Evolutionary conservation across 192 early-diverging fungal genomes (phyloP).

Genomic region (Rhizophagus sp.): DNA sequence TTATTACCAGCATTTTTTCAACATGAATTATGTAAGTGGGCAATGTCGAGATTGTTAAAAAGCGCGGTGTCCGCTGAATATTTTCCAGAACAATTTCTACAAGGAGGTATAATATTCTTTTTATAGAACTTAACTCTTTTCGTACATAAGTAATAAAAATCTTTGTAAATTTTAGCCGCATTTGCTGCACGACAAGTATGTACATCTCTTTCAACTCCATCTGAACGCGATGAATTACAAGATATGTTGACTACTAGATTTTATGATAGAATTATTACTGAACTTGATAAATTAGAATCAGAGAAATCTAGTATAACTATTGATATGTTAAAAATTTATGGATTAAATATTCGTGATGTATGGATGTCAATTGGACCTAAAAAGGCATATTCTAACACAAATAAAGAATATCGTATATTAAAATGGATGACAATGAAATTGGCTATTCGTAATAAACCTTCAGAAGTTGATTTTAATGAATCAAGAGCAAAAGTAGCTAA

Average conservation of each 20-base stretch:
- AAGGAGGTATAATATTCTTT: constrained; percentile 34
- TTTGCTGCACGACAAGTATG: constrained; percentile 23
- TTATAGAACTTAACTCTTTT: not conserved
- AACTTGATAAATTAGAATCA: constrained; percentile 15
- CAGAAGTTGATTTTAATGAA: constrained; percentile 28
- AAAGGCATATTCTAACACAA: constrained; percentile 26
- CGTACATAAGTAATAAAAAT: not conserved
- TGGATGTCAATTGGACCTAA: constrained; percentile 39
- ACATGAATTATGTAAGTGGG: constrained; percentile 31
- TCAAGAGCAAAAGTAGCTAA: constrained; percentile 30
- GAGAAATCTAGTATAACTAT: constrained; percentile 29
- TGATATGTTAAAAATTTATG: constrained; percentile 39
- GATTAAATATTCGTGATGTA: constrained; percentile 37
- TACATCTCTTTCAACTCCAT: constrained; percentile 8
- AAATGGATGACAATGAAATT: constrained; percentile 46
- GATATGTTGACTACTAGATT: constrained; percentile 33
- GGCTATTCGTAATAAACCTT: constrained; percentile 8
- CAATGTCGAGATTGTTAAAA: constrained; percentile 28
- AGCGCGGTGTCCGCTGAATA: constrained; percentile 29
- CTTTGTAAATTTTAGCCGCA: not conserved
- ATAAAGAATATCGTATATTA: constrained; percentile 29
- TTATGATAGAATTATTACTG: constrained; percentile 31
- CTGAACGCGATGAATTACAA: not conserved
- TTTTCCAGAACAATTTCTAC: constrained; percentile 44
- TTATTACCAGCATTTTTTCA: constrained; percentile 34